phyloP scores from a whole-genome alignment of 1,284 basidiomycete species.

The Leccinum subrobustum region DNA sequence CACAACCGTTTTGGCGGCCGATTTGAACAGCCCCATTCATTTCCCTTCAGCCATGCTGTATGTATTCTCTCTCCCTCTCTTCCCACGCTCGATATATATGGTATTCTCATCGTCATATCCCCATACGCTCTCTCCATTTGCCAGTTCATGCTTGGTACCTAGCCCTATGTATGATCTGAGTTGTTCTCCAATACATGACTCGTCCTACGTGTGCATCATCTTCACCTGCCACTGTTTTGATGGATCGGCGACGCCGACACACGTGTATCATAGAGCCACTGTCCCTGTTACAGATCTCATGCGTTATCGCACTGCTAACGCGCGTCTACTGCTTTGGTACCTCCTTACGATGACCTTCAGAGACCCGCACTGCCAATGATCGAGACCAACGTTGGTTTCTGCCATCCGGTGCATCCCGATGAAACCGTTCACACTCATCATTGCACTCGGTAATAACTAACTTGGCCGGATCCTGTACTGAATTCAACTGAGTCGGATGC shows the following conservation, averaged over 20 bases:
- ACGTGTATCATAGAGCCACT: not conserved
- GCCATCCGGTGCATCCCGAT: slow-evolving; percentile 11
- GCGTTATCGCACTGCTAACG: slow-evolving; percentile 2
- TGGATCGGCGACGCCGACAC: slow-evolving; percentile 6
- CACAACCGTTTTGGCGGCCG: slow-evolving; percentile 12
- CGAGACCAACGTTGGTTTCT: slow-evolving; percentile 7
- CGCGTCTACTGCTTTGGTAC: slow-evolving; percentile 6
- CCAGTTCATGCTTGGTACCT: not conserved
- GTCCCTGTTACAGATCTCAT: slow-evolving; percentile 14
- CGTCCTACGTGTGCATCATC: slow-evolving; percentile 10
- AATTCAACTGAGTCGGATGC: slow-evolving; percentile 1
- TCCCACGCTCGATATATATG: slow-evolving; percentile 14
- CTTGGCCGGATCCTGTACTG: slow-evolving; percentile 8
- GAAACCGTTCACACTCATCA: slow-evolving; percentile 17
- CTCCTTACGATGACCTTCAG: slow-evolving; percentile 2
- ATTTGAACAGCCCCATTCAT: slow-evolving; percentile 14
- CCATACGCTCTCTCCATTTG: slow-evolving; percentile 1
- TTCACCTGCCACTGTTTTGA: slow-evolving; percentile 1
- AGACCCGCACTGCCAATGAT: slow-evolving; percentile 23
- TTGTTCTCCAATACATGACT: not conserved
- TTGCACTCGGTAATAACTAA: slow-evolving; percentile 12
- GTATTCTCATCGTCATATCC: slow-evolving; percentile 2
- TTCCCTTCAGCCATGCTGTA: slow-evolving; percentile 15
- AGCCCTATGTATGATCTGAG: not conserved
- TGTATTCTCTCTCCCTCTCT: not conserved